Conservation (phyloP, 73 alveolate species). For the Urostyla sp. region DNA sequence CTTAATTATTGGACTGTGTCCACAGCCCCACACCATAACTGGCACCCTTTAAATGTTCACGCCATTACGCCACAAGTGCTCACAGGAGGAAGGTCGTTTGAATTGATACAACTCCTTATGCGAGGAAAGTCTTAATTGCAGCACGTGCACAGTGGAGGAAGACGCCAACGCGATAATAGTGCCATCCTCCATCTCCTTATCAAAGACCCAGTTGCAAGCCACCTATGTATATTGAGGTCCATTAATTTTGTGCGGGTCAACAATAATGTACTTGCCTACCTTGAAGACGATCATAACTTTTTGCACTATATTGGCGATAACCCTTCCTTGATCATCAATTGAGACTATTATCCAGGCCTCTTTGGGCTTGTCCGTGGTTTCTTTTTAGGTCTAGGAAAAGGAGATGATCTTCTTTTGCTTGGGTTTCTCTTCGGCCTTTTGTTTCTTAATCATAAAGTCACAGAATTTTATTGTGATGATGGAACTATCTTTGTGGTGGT, state of each 20-base stretch:
- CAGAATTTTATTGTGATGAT: slow-evolving; percentile 27
- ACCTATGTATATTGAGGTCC: slow-evolving; percentile 27
- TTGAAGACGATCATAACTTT: slow-evolving; percentile 14
- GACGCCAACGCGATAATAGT: slow-evolving; percentile 36
- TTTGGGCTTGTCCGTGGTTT: neutral
- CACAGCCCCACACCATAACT: slow-evolving; percentile 57
- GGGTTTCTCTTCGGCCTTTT: neutral
- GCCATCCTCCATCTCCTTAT: slow-evolving; percentile 4
- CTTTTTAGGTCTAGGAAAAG: neutral
- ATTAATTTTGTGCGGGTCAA: slow-evolving; percentile 2
- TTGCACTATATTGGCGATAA: neutral
- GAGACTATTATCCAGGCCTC: slow-evolving; percentile 43
- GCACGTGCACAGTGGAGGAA: neutral
- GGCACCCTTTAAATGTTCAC: neutral
- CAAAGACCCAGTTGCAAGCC: slow-evolving; percentile 27
- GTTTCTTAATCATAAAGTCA: neutral
- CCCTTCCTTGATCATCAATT: slow-evolving; percentile 42
- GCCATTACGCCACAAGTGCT: neutral
- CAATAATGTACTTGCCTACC: slow-evolving; percentile 10
- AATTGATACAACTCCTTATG: neutral
- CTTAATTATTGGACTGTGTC: slow-evolving; percentile 38
- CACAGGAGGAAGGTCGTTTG: slow-evolving; percentile 5
- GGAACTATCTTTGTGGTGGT: slow-evolving; percentile 34
- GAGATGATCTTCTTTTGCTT: neutral
- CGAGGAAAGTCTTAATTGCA: neutral